Percentiles rank a stretch among this genome's conserved stretches.
phyloP scores from a whole-genome alignment of 768 basidiomycete genomes.

The Hebeloma cylindrosporum region DNA sequence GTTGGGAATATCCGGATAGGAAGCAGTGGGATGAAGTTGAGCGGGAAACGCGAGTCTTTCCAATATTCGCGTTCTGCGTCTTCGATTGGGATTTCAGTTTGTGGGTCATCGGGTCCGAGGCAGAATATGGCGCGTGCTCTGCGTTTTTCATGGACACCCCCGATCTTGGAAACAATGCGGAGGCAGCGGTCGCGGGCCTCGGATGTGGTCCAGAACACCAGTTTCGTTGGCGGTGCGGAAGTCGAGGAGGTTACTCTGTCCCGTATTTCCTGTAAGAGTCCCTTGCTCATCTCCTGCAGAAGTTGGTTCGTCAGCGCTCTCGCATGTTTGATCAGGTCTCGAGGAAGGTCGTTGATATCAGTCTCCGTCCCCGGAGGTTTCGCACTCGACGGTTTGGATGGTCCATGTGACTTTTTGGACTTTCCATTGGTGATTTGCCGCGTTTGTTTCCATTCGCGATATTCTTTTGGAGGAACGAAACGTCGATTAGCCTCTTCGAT shows the following conservation, averaged over 20 bases:
- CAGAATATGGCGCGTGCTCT: conserved; percentile 64
- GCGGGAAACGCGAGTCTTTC: conserved; percentile 58
- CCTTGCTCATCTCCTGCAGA: conserved; percentile 68
- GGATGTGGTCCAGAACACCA: conserved; percentile 78
- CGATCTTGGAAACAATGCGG: conserved; percentile 80
- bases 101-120: conserved; percentile 2
- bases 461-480: conserved; percentile 60
- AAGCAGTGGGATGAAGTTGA: conserved; percentile 53
- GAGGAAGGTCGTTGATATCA: conserved; percentile 32
- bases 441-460: conserved; percentile 60
- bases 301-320: conserved; percentile 72
- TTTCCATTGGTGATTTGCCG: conserved; percentile 21
- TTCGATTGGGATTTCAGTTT: conserved; percentile 13
- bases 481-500: conserved; percentile 58
- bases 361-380: conserved; percentile 19
- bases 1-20: conserved; percentile 54
- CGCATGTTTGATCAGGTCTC: conserved; percentile 54
- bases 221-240: conserved; percentile 13
- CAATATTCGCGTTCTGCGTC: conserved; percentile 54
- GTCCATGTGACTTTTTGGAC: conserved; percentile 12
- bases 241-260: conserved; percentile 36
- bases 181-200: conserved; percentile 75
- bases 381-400: neutral
- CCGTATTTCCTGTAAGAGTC: conserved; percentile 61
- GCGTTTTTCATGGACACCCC: conserved; percentile 63